Conservation (phyloP, 768 basidiomycete species). For the Calocera viscosa region DNA sequence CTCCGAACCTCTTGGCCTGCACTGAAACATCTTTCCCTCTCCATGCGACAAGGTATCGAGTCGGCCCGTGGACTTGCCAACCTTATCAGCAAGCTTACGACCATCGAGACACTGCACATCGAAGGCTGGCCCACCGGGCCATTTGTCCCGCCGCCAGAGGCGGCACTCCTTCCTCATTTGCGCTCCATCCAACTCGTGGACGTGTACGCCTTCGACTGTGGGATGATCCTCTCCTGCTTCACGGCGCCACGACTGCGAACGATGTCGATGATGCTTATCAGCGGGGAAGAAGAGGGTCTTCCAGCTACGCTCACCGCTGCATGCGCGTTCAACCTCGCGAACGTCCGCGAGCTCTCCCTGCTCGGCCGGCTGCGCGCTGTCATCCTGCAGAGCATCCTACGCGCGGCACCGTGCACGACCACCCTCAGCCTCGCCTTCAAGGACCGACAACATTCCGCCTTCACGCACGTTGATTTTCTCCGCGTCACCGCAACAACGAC, state of each 20-base stretch:
- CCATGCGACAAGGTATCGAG: background rate
- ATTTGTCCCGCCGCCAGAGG: background rate
- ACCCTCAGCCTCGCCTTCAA: constrained; percentile 6
- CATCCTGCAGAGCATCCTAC: constrained; percentile 1
- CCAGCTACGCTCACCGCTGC: background rate
- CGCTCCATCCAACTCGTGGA: background rate
- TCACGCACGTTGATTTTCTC: constrained; percentile 5
- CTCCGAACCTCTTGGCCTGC: background rate
- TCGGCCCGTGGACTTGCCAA: background rate
- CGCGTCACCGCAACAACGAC: background rate
- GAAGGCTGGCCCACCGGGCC: constrained; percentile 1
- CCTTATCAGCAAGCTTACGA: background rate
- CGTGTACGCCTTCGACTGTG: constrained; percentile 2
- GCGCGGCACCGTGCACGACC: background rate
- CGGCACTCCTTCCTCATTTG: background rate
- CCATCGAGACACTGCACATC: background rate
- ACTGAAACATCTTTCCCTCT: background rate
- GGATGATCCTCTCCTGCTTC: background rate
- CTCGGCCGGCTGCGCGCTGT: background rate
- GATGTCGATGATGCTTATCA: background rate
- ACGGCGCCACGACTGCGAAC: background rate
- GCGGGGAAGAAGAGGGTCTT: constrained; percentile 2
- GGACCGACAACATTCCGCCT: background rate
- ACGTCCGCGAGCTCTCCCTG: constrained; percentile 1
- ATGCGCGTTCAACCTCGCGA: background rate